A percentile compares a stretch with the other conserved stretches of the same genome.
Evolutionary conservation across 495 filamentous ascomycete genomes (phyloP).

Genomic region (Massariosphaeria phaeospora): DNA sequence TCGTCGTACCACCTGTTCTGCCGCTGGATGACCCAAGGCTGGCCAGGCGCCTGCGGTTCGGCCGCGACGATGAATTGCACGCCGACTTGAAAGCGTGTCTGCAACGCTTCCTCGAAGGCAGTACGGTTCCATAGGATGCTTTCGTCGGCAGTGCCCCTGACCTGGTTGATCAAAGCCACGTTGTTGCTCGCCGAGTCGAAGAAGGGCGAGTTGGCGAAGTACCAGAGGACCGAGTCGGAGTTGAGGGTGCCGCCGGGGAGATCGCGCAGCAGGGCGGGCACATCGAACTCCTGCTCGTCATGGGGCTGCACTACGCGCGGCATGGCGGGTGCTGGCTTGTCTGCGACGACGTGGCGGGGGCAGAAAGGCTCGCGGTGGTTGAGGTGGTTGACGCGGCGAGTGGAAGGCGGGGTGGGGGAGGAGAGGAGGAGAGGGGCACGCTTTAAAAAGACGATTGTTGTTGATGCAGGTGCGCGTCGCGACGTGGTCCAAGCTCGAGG

Average conservation of each 20-base stretch:
- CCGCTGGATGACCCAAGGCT: conserved; percentile 90
- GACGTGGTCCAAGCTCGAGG: background rate
- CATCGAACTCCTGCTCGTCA: background rate
- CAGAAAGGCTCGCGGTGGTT: too few species aligned
- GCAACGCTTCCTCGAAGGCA: conserved; percentile 70
- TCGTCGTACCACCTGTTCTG: conserved; percentile 53
- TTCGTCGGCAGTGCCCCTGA: conserved; percentile 59
- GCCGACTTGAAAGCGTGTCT: conserved; percentile 62
- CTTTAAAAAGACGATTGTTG: too few species aligned
- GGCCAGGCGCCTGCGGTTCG: conserved; percentile 53
- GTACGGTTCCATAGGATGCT: conserved; percentile 56
- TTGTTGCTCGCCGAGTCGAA: conserved; percentile 90
- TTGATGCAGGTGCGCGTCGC: too few species aligned
- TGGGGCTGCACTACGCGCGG: background rate
- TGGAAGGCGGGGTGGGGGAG: background rate
- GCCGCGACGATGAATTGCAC: conserved; percentile 40
- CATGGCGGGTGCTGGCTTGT: background rate
- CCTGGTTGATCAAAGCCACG: conserved; percentile 58
- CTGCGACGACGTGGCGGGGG: background rate
- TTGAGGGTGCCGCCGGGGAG: conserved; percentile 11
- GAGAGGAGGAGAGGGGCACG: too few species aligned
- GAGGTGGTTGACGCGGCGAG: background rate
- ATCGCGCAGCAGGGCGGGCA: background rate
- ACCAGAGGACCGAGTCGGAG: conserved; percentile 60
- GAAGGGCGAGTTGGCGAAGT: conserved; percentile 86